phyloP scores from a whole-genome alignment of 352 stramenopile species.

The Phytophthora sp. region DNA sequence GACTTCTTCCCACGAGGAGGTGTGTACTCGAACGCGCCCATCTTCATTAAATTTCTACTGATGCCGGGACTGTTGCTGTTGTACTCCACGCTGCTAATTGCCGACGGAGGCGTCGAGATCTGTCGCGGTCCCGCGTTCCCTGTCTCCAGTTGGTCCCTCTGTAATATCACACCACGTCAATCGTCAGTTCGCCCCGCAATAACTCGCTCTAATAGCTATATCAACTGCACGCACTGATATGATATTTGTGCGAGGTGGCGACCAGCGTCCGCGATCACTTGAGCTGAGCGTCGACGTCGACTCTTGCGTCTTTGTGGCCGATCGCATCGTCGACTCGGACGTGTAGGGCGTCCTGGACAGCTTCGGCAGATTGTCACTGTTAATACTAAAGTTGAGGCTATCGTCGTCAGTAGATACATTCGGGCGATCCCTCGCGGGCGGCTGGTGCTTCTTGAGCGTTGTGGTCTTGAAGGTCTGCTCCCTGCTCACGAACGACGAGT shows the following conservation, averaged over 20 bases:
- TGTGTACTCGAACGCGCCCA: slow-evolving; percentile 80
- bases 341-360: slow-evolving; percentile 78
- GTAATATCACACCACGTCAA: slow-evolving; percentile 1
- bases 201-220: neutral
- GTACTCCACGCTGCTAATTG: slow-evolving; percentile 77
- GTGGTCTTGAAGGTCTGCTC: slow-evolving; percentile 80
- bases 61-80: slow-evolving; percentile 65
- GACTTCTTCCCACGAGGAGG: slow-evolving; percentile 49
- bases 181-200: neutral
- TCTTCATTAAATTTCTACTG: slow-evolving; percentile 84
- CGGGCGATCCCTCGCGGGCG: slow-evolving; percentile 11
- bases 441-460: slow-evolving; percentile 53
- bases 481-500: slow-evolving; percentile 51
- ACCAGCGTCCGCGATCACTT: slow-evolving; percentile 56
- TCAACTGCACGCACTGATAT: slow-evolving; percentile 44
- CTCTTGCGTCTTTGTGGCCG: slow-evolving; percentile 39
- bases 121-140: slow-evolving; percentile 27
- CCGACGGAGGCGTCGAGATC: slow-evolving; percentile 62
- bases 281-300: slow-evolving; percentile 57
- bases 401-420: slow-evolving; percentile 52
- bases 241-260: slow-evolving; percentile 54
- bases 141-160: slow-evolving; percentile 22
- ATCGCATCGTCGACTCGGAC: slow-evolving; percentile 42
- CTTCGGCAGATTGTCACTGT: slow-evolving; percentile 62
- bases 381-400: slow-evolving; percentile 65